These are phyloP conservation scores for Prunus salicina DNA, from an alignment of 306 rosid genomes.

Conservation along the genomic window DNA sequence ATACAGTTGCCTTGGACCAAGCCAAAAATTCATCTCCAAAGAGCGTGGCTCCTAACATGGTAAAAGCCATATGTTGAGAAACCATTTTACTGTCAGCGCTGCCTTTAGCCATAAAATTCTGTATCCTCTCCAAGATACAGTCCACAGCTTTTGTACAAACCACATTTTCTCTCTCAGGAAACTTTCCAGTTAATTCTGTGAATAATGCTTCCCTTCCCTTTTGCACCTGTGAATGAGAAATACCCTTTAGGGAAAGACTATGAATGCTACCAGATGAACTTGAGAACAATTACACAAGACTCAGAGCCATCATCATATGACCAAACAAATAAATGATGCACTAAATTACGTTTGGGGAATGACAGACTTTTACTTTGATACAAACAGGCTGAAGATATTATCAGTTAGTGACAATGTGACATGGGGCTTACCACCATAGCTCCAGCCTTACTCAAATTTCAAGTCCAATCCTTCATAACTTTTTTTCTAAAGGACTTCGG, in stretches of 20 bases:
- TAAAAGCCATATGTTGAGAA: slow-evolving; percentile 83
- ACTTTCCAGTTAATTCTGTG: slow-evolving; percentile 45
- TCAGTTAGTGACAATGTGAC: too few species aligned
- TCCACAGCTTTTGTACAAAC: slow-evolving; percentile 45
- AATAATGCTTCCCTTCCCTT: slow-evolving; percentile 53
- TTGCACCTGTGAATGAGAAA: slow-evolving; percentile 48
- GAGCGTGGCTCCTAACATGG: slow-evolving; percentile 63
- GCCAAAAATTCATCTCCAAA: slow-evolving; percentile 74
- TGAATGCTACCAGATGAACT: slow-evolving; percentile 6
- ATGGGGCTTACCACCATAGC: too few species aligned
- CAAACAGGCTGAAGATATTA: too few species aligned
- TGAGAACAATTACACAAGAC: background rate
- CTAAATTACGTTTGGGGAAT: background rate
- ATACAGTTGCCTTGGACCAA: slow-evolving; percentile 67
- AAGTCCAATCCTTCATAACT: too few species aligned
- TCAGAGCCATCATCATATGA: background rate
- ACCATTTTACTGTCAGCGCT: slow-evolving; percentile 48
- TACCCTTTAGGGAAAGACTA: background rate
- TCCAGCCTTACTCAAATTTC: too few species aligned
- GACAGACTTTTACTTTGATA: background rate
- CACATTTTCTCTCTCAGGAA: slow-evolving; percentile 40
- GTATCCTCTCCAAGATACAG: slow-evolving; percentile 50
- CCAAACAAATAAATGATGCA: background rate
- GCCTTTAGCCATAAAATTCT: slow-evolving; percentile 31
- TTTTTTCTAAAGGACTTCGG: too few species aligned